These are phyloP conservation scores for Fusarium newnesense DNA, from an alignment of 2,329 filamentous ascomycete genomes.

Conservation along the genomic window DNA sequence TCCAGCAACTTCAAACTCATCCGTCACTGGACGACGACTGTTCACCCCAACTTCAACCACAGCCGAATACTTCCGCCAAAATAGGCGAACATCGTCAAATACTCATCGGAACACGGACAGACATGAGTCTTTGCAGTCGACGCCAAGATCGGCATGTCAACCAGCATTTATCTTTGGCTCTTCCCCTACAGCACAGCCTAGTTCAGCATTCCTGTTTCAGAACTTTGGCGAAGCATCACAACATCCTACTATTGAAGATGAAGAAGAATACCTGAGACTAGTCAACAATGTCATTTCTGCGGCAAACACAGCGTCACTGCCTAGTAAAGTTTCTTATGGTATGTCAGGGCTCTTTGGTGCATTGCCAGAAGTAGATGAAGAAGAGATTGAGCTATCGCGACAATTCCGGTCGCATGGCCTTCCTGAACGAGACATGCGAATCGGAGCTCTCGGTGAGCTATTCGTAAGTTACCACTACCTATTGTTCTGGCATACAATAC, in stretches of 20 bases:
- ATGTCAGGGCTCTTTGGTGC: conserved; percentile 22
- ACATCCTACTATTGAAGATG: conserved; percentile 10
- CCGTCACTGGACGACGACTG: neutral
- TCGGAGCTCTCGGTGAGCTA: conserved; percentile 36
- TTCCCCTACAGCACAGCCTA: conserved; percentile 5
- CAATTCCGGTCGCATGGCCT: conserved; percentile 1
- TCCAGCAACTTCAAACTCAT: conserved; percentile 24
- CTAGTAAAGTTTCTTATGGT: neutral
- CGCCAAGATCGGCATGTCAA: neutral
- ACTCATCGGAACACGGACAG: neutral
- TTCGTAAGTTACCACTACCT: conserved; percentile 10
- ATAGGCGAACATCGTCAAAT: neutral
- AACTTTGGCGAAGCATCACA: neutral
- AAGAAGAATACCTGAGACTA: conserved; percentile 17
- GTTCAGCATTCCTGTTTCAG: conserved; percentile 21
- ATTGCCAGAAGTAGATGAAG: conserved; percentile 19
- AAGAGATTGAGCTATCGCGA: conserved; percentile 4
- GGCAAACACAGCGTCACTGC: neutral
- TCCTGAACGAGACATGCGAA: conserved; percentile 28
- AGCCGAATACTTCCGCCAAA: neutral
- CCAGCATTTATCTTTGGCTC: conserved; percentile 36
- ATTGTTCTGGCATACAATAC: rapidly evolving
- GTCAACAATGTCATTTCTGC: conserved; percentile 16
- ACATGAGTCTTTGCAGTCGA: neutral
- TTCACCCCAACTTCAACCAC: conserved; percentile 21